Conservation (phyloP, 2,329 filamentous ascomycete species). For the Penicillium italicum region DNA sequence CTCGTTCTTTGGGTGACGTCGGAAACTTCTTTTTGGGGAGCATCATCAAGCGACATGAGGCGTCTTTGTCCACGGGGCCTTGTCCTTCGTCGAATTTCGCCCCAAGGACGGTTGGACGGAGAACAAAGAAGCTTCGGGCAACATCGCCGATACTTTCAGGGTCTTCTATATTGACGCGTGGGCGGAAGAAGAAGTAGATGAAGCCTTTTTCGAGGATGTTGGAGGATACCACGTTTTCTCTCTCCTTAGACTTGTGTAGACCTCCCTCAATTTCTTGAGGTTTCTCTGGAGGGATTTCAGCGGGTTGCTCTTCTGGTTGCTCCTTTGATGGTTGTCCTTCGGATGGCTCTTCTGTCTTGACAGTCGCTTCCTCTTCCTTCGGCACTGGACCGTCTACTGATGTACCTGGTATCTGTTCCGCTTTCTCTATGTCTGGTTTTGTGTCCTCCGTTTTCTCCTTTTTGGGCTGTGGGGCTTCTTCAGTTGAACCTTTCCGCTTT, state of each 20-base stretch:
- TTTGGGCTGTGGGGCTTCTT: constrained; percentile 33
- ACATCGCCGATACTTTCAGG: constrained; percentile 68
- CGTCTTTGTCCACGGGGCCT: constrained; percentile 52
- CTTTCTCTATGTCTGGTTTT: constrained; percentile 10
- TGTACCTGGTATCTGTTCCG: constrained; percentile 16
- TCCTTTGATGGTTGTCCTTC: constrained; percentile 8
- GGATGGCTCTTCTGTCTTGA: constrained; percentile 13
- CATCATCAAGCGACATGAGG: constrained; percentile 68
- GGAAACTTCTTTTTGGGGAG: constrained; percentile 84
- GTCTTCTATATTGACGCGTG: constrained; percentile 68
- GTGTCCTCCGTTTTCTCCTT: constrained; percentile 37
- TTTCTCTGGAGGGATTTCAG: constrained; percentile 9
- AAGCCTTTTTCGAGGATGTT: constrained; percentile 80
- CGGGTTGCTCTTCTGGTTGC: no score
- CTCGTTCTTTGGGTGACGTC: constrained; percentile 62
- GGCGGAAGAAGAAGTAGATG: constrained; percentile 86
- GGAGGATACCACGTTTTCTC: constrained; percentile 52
- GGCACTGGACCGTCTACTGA: background rate
- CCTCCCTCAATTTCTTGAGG: constrained; percentile 35
- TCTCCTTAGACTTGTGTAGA: constrained; percentile 49
- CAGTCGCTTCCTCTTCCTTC: constrained; percentile 6
- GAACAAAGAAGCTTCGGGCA: constrained; percentile 72
- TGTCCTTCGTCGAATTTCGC: constrained; percentile 58
- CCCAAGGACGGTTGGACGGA: constrained; percentile 68
- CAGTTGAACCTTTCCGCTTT: constrained; percentile 39